phyloP scores from a whole-genome alignment of 345 rosid species.

The Salix exigua region DNA sequence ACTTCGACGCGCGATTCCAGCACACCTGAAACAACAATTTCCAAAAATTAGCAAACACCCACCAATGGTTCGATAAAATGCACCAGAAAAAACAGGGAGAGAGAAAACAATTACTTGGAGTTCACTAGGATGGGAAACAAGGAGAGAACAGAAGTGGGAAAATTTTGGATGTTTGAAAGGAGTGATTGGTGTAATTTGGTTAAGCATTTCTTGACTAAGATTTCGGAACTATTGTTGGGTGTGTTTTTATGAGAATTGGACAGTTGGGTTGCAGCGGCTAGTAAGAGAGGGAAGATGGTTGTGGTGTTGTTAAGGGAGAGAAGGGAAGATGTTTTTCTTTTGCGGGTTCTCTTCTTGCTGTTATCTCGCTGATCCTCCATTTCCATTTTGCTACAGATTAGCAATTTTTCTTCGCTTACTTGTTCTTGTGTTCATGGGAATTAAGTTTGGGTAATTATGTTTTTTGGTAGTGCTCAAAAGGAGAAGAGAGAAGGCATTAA shows the following conservation, averaged over 20 bases:
- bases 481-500: neutral
- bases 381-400: neutral
- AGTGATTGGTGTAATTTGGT: conserved; percentile 18
- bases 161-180: conserved; percentile 14
- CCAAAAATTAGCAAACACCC: neutral
- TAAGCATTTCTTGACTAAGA: conserved; percentile 31
- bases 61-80: neutral
- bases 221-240: neutral
- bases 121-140: conserved; percentile 41
- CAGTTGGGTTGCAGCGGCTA: conserved; percentile 32
- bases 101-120: conserved; percentile 26
- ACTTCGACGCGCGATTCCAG: conserved; percentile 26
- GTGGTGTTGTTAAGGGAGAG: neutral
- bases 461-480: neutral
- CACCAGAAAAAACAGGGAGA: neutral
- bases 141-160: conserved; percentile 33
- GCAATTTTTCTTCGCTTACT: neutral
- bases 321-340: conserved; percentile 6
- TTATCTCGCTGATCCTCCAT: neutral
- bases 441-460: no score
- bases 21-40: conserved; percentile 8
- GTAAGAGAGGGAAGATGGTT: conserved; percentile 31
- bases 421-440: no score
- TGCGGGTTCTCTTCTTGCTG: conserved; percentile 5
- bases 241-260: neutral